These are phyloP conservation scores for Candida gorgasii DNA, from an alignment of 805 yeast genomes.

Conservation along the genomic window DNA sequence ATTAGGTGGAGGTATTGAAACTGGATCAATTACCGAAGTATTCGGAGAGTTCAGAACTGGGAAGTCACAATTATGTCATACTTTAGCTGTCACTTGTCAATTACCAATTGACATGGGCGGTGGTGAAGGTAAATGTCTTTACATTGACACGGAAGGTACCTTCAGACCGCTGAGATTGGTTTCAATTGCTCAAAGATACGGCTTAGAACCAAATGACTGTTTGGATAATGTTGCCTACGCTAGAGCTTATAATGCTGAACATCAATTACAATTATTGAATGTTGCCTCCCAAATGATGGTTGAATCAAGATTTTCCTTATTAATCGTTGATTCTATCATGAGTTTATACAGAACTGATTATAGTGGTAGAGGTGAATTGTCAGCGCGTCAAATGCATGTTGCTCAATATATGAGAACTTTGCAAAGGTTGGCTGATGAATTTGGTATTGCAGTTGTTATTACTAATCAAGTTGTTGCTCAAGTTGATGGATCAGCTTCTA, in stretches of 20 bases:
- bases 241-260: conserved; percentile 95
- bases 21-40: conserved; percentile 94
- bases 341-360: conserved; percentile 93
- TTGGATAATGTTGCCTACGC: conserved; percentile 97
- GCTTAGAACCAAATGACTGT: conserved; percentile 91
- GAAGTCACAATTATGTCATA: conserved; percentile 94
- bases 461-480: conserved; percentile 95
- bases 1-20: conserved; percentile 95
- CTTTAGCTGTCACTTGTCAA: conserved; percentile 95
- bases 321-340: conserved; percentile 97
- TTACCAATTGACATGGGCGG: conserved; percentile 96
- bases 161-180: conserved; percentile 89
- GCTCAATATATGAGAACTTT: conserved; percentile 90
- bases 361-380: conserved; percentile 92
- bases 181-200: conserved; percentile 88
- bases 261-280: conserved; percentile 80
- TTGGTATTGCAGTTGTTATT: conserved; percentile 94
- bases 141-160: conserved; percentile 96
- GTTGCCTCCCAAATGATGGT: conserved; percentile 97
- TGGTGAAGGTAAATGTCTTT: conserved; percentile 96
- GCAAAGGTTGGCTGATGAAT: conserved; percentile 94
- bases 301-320: conserved; percentile 82
- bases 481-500: conserved; percentile 84
- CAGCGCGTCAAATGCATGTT: conserved; percentile 92
- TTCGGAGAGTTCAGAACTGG: conserved; percentile 99